Percentiles rank a stretch among this genome's conserved stretches.
Conservation (phyloP, 345 rosid species). For the Syzygium grande region DNA sequence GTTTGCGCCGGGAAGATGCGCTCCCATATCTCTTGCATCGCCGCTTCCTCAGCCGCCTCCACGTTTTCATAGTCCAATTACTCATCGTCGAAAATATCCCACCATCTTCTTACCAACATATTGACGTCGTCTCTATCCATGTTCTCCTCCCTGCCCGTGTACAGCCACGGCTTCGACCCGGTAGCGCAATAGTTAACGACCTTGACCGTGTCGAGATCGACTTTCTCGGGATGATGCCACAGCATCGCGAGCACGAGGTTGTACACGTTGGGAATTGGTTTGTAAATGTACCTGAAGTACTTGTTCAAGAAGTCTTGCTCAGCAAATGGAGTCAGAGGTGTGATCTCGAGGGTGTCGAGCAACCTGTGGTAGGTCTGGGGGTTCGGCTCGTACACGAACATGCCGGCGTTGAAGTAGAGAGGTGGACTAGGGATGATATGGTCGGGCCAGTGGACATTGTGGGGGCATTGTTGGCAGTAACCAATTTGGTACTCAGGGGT, state of each 20-base stretch:
- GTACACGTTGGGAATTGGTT: slow-evolving; percentile 19
- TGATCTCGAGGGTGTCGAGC: slow-evolving; percentile 14
- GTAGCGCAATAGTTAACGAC: slow-evolving; percentile 37
- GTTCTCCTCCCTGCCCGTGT: slow-evolving; percentile 29
- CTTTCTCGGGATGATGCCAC: slow-evolving; percentile 45
- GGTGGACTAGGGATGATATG: slow-evolving; percentile 15
- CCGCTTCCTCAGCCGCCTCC: background rate
- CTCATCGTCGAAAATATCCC: slow-evolving; percentile 31
- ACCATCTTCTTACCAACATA: slow-evolving; percentile 29
- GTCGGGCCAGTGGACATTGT: background rate
- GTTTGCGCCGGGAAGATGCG: slow-evolving; percentile 14
- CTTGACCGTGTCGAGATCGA: slow-evolving; percentile 16
- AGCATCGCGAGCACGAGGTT: slow-evolving; percentile 40
- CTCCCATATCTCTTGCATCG: background rate
- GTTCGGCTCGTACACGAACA: slow-evolving; percentile 32
- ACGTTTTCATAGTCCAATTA: slow-evolving; percentile 23
- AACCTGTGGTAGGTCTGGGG: slow-evolving; percentile 16
- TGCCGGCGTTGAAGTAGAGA: slow-evolving; percentile 42
- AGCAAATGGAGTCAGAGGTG: slow-evolving; percentile 35
- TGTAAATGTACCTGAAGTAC: slow-evolving; percentile 32
- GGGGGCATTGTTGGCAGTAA: slow-evolving; percentile 41
- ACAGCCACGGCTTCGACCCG: slow-evolving; percentile 50
- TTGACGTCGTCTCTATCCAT: slow-evolving; percentile 37
- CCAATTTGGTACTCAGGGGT: slow-evolving; percentile 33
- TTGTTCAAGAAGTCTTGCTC: slow-evolving; percentile 46